These are phyloP conservation scores for Juncus inflexus DNA, from an alignment of 176 grass and related monocot species.

Conservation along the genomic window DNA sequence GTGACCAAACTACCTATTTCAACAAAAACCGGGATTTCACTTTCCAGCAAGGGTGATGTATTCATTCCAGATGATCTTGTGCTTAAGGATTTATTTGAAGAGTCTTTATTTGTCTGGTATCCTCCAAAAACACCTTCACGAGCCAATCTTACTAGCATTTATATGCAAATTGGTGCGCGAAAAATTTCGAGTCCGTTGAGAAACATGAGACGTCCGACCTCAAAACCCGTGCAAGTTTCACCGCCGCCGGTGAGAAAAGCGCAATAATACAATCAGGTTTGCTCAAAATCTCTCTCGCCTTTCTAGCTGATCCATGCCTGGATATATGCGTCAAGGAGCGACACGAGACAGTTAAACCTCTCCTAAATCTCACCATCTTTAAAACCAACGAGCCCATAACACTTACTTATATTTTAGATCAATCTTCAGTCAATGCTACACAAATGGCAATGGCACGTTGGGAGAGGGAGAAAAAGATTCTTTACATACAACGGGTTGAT, in stretches of 20 bases:
- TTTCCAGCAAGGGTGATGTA: constrained; percentile 35
- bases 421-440: constrained; percentile 29
- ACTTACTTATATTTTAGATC: constrained; percentile 34
- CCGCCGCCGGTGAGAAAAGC: neutral
- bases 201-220: constrained; percentile 32
- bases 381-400: constrained; percentile 36
- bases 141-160: constrained; percentile 39
- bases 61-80: constrained; percentile 69
- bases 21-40: constrained; percentile 26
- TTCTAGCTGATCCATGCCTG: constrained; percentile 32
- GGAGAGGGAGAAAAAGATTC: constrained; percentile 42
- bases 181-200: constrained; percentile 41
- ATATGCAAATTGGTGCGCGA: constrained; percentile 39
- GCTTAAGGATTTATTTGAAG: constrained; percentile 47
- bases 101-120: constrained; percentile 58
- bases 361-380: constrained; percentile 39
- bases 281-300: constrained; percentile 37
- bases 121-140: constrained; percentile 25
- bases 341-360: constrained; percentile 31
- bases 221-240: neutral
- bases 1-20: constrained; percentile 40
- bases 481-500: constrained; percentile 23
- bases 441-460: constrained; percentile 41
- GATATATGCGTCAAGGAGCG: constrained; percentile 33
- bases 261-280: constrained; percentile 35